Base-by-base conservation (phyloP, 306 rosid species). In the Quercus glauca region DNA sequence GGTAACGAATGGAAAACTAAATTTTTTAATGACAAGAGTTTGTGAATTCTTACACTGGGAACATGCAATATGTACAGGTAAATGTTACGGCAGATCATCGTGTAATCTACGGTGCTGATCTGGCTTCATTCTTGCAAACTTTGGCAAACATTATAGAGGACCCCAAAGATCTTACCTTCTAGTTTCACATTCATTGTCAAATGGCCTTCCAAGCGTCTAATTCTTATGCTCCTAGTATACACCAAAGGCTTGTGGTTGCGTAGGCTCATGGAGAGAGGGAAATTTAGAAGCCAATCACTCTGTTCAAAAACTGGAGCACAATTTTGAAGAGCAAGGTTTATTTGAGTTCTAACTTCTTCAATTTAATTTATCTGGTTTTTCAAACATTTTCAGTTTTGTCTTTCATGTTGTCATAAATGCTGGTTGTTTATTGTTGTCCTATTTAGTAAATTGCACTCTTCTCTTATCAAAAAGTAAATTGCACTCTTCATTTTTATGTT, bases 71-170 rank as follows among this genome's bases (percentile, higher is more conserved):
- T 74, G 28, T 86, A 69, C 91, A 96, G 99, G 97, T 93, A 73
- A 96, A 93, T 86, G 89, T 96, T 71, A 96, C 99, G 0, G 99
- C 99, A n/a, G 99, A 96, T 85, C 99, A 96, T 83, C 93, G 99
- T 19, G 90, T 96, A 70, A 93, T 96, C 80, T 96, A 96, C 5
- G 98, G 99, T 57, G 88, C 98, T 35, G 97, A 96, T 80, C 89
- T 96, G 60, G 98, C 99, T 82, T 69, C 91, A 4, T 96, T 96
- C 94, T 90, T 96, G 94, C 95, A 91, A 89, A 93, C 94, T 45
- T 83, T 96, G 81, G 93, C 98, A 59, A 79, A 84, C 81, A 91
- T 93, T 75, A 91, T 96, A 58, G 98, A 93, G 86, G 97, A 96
- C 82, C 97, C 99, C 61, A 91, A 90, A 74, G 98, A 93, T 86